Base-by-base conservation (phyloP, 225 moss, liverwort and hornwort species). In the Polytrichum formosum region DNA sequence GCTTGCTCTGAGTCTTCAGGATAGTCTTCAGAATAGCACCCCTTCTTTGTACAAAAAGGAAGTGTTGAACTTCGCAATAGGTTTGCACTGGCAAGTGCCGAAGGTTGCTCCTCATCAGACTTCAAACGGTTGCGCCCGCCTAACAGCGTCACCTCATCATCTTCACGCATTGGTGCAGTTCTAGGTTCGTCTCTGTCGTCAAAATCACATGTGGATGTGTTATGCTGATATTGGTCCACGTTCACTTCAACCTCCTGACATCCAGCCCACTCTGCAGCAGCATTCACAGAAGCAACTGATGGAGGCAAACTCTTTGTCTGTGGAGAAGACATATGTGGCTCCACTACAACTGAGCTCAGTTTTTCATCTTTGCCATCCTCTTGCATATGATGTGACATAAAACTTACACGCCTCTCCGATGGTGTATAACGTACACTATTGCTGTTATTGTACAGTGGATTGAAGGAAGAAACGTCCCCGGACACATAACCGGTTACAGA, bases 131-230 rank as follows among this genome's bases (percentile, higher is more conserved):
- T 68, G 19, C 22, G 54, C 26, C 64, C 67, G 21, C 74, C 71
- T 33, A 82, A 62, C 31, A 82, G 60, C 63, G 66, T 74, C 68
- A 72, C 77, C 28, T 71, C 74, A 28, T 78, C 75, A 67, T 61
- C 69, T 60, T 71, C 77, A 35, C 53, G 66, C 3, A 46, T 21
- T 28, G 69, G 27, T 62, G 53, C 66, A 10, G 22, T 8, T 30
- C 22, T 1, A 4, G 27, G 22, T 18, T 10, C 23, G 29, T 31
- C 71, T 29, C 7, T 53, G 17, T 68, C 75, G 18, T 7, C 29
- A 53, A 6, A 7, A n/a, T 18, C 46, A 46, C 63, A 56, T 1
- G 53, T 28, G 26, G 67, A 65, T 21, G 56, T 25, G 18, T 53
- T 58, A 25, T 61, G 28, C 6, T 46, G 58, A 19, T 70, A 62